Percentiles rank a stretch among this genome's conserved stretches.
These are phyloP conservation scores for bread wheat (Triticum aestivum) DNA, from an alignment of 176 grass and related monocot genomes.

Conservation along the genomic window DNA sequence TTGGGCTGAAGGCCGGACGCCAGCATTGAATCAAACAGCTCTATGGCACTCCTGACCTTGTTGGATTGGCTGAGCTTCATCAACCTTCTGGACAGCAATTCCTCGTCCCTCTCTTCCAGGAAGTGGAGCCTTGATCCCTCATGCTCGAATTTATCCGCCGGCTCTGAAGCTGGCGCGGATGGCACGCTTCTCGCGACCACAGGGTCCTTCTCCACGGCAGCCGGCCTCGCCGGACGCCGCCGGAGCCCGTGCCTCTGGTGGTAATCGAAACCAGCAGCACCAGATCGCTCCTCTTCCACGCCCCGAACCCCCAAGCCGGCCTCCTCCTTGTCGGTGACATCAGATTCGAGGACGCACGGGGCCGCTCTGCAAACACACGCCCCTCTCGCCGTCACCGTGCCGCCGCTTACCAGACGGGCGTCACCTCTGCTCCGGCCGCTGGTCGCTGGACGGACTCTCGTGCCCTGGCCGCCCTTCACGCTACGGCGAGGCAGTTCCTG, in stretches of 20 bases:
- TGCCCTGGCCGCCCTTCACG: neutral
- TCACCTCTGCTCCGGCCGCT: neutral
- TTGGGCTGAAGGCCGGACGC: slow-evolving; percentile 62
- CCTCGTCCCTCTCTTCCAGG: slow-evolving; percentile 86
- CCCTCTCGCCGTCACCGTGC: slow-evolving; percentile 5
- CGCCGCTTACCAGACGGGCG: neutral
- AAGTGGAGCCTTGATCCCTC: slow-evolving; percentile 55
- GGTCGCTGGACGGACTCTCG: neutral
- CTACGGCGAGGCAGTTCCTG: slow-evolving; percentile 13
- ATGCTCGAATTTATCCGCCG: slow-evolving; percentile 19
- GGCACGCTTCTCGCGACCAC: neutral
- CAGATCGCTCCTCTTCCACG: slow-evolving; percentile 17
- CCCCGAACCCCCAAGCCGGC: slow-evolving; percentile 9
- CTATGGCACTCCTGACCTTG: slow-evolving; percentile 72
- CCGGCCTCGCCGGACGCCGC: slow-evolving; percentile 25
- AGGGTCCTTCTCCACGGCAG: slow-evolving; percentile 17
- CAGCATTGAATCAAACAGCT: slow-evolving; percentile 79
- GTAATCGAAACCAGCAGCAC: neutral
- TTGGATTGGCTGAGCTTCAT: slow-evolving; percentile 72
- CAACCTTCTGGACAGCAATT: slow-evolving; percentile 60
- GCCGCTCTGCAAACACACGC: slow-evolving; percentile 40
- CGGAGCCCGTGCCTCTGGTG: slow-evolving; percentile 17
- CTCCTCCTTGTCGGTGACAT: slow-evolving; percentile 45
- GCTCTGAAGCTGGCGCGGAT: neutral
- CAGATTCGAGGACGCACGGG: slow-evolving; percentile 37